Evolutionary conservation across 495 filamentous ascomycete genomes (phyloP).

Genomic region (Penicillium maclennaniae): DNA sequence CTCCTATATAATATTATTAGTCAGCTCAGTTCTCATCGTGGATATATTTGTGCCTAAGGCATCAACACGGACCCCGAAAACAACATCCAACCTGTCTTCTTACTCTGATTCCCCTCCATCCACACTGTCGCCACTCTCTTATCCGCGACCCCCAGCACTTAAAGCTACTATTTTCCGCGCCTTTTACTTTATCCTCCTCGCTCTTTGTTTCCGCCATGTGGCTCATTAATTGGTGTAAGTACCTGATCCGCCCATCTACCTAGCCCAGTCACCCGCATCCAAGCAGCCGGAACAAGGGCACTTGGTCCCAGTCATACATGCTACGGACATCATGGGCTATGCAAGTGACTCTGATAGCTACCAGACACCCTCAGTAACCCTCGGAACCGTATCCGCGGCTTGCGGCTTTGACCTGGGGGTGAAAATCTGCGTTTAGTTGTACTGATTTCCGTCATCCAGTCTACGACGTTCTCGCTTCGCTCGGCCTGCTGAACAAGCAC

Average conservation of each 20-base stretch:
- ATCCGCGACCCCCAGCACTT: slow-evolving; percentile 3
- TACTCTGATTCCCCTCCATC: slow-evolving; percentile 25
- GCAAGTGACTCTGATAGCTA: background rate
- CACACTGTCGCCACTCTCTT: slow-evolving; percentile 12
- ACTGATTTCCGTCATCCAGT: slow-evolving; percentile 49
- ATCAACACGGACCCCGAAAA: slow-evolving; percentile 23
- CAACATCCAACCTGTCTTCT: slow-evolving; percentile 39
- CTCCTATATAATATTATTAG: no score
- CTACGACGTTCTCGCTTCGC: slow-evolving; percentile 84
- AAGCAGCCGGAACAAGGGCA: background rate
- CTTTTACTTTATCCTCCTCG: slow-evolving; percentile 3
- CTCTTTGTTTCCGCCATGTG: slow-evolving; percentile 62
- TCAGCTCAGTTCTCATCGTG: slow-evolving; percentile 8
- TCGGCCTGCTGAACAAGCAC: slow-evolving; percentile 95
- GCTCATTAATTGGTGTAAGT: slow-evolving; percentile 95
- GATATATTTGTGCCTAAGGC: slow-evolving; percentile 24
- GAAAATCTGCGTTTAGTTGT: background rate
- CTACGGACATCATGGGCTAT: background rate
- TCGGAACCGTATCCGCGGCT: slow-evolving; percentile 7
- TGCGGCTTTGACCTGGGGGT: slow-evolving; percentile 14
- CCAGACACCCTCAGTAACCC: background rate
- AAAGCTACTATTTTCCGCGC: slow-evolving; percentile 7
- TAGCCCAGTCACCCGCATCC: slow-evolving; percentile 8
- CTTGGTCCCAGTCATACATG: background rate
- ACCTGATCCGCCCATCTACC: slow-evolving; percentile 14